Base-by-base conservation (phyloP, 192 early-diverging fungal genomes). In the Dispira simplex region DNA sequence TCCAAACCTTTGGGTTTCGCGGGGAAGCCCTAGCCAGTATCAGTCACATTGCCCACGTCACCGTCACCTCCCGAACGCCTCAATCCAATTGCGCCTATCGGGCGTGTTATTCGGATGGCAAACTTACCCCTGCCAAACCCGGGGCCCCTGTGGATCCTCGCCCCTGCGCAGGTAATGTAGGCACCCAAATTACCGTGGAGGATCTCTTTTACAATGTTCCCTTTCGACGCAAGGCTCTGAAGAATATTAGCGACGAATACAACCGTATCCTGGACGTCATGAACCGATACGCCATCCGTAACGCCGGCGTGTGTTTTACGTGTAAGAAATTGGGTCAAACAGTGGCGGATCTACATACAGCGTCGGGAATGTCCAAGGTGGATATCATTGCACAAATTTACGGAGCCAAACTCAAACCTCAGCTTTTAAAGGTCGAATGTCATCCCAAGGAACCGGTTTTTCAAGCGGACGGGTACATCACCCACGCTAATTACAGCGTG, bases 1-100 rank as follows among this genome's bases (percentile, higher is more conserved):
- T 99, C 60, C 81, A 77, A 21, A 98, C 97, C 0, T 95, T 88
- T 77, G 97, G 97, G 0, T 99, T 99, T 69, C 82, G 97, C 46
- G 97, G 97, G 14, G 95, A 98, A 69, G 95, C 95, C 2, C 73
- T 99, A 58, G 97, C 97, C 0, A 95, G 92, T 73, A 93, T 99
- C 64, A 90, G 89, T 56, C 92, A 95, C 65, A 87, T 99, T 20
- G 88, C 94, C 4, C 91, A 95, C 72, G 79, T 99, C 44, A 88
- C 89, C 21, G 89, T 92, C 59, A 85, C 85, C 5, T 85, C 89
- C 4, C 88, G 87, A 46, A 87, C 87, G 14, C 79, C 79, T 3
- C 85, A 87, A 52, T 85, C 83, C 3, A 80, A 81, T 21, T 89
- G 85, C 65, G 88, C 88, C 5, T 92, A 81, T 63, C 28, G 59